Evolutionary conservation across 441 rosid genomes (phyloP).

Genomic region (Euphorbia schlechtendalii): DNA sequence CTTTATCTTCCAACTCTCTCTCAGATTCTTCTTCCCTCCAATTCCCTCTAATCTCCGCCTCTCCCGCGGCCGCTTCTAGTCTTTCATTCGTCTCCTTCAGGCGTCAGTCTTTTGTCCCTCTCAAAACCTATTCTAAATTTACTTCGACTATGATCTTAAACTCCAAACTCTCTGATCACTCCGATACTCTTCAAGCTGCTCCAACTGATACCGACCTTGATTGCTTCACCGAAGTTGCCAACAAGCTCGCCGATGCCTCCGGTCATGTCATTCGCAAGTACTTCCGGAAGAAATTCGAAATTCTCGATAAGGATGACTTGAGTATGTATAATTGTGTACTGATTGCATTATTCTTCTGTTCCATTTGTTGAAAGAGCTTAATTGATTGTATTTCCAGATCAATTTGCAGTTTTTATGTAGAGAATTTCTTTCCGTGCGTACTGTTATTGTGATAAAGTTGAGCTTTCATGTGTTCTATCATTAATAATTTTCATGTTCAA

Average conservation of each 20-base stretch:
- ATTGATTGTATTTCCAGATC: neutral
- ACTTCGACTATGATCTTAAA: constrained; percentile 30
- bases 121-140: constrained; percentile 11
- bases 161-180: constrained; percentile 22
- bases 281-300: constrained; percentile 76
- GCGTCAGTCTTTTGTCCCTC: neutral
- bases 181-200: constrained; percentile 3
- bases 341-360: neutral
- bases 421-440: no score
- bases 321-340: constrained; percentile 9
- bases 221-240: constrained; percentile 49
- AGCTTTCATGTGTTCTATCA: no score
- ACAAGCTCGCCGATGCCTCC: constrained; percentile 70
- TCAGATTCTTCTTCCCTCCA: constrained; percentile 14
- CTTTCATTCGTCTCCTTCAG: constrained; percentile 13
- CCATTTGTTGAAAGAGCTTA: neutral
- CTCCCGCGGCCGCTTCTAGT: neutral
- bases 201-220: constrained; percentile 35
- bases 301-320: constrained; percentile 71
- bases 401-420: neutral
- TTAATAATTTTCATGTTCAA: no score
- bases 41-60: constrained; percentile 4
- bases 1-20: constrained; percentile 20
- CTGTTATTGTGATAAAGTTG: no score
- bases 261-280: constrained; percentile 74